Evolutionary conservation across 495 filamentous ascomycete species (phyloP), one percentile per base, ranked within the genome.

Genomic region (Trypethelium eluteriae): DNA sequence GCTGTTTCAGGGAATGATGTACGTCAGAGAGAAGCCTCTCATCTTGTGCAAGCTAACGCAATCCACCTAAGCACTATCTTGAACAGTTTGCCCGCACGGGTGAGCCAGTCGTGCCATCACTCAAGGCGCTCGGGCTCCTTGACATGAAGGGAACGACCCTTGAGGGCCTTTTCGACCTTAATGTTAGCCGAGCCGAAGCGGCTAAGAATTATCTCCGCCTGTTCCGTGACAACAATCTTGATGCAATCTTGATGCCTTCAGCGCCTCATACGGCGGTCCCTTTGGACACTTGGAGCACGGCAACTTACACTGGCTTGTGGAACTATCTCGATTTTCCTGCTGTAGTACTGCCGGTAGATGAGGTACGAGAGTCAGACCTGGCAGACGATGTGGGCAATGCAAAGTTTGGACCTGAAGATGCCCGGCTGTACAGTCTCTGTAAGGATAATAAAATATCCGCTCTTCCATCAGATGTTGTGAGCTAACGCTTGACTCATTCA

Each of bases 191-290:
- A 46, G 62, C 50, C 41, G 59, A 67, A 68, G 62, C 71, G 36
- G 14, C 66, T 67, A 73, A 74, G 62, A 44, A 32, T 38, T 80
- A 73, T 47, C 69, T 76, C 18, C 74, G 76, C 61, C 36, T 79
- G 44, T 72, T 76, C 70, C 66, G 74, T 3, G 62, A 70, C 61
- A 68, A 76, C 39, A 46, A 75, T 36, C 69, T 84, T 12, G 81
- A 84, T 74, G 73, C 78, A 1, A 68, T 84, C 62, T 6, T 84
- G 7, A 74, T 76, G 49, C 79, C 81, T 14, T 77, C 75, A 50
- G 76, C 78, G 49, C 82, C 83, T 74, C 79, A 72, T 35, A 81
- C 79, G 9, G 81, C 82, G 0, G 73, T 78, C 35, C 70, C 73
- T 7, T 75, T 80, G 69, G 82, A 84, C 71, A 79, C 76, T 59